These are phyloP conservation scores for Boechera retrofracta DNA, from an alignment of 345 rosid genomes.

Conservation along the genomic window DNA sequence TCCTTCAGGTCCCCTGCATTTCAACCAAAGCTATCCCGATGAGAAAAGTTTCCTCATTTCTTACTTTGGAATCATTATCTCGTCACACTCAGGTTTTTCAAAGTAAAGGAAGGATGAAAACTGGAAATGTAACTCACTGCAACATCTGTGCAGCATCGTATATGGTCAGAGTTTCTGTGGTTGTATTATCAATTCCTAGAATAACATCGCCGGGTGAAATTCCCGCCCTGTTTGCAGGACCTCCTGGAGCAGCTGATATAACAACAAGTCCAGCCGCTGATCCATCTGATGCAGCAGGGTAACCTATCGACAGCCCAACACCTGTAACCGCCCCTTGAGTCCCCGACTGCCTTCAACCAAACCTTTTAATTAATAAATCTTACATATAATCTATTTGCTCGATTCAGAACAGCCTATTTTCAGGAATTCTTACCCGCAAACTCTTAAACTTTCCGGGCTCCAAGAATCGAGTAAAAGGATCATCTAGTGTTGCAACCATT, in stretches of 20 bases:
- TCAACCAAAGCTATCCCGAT: not conserved
- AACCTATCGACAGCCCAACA: conserved; percentile 93
- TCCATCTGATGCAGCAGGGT: conserved; percentile 63
- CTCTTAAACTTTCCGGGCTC: conserved; percentile 94
- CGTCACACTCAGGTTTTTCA: not conserved
- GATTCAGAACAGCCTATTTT: not conserved
- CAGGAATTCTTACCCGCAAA: conserved; percentile 70
- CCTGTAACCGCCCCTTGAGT: conserved; percentile 95
- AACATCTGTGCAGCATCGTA: conserved; percentile 92
- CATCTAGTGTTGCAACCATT: conserved; percentile 90
- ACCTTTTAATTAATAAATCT: conserved; percentile 43
- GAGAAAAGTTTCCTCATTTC: conserved; percentile 21
- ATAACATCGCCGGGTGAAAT: conserved; percentile 79
- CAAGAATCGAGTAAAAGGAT: conserved; percentile 92
- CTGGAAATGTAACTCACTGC: conserved; percentile 60
- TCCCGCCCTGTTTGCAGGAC: conserved; percentile 92
- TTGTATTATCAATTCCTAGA: conserved; percentile 65
- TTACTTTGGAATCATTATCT: not conserved
- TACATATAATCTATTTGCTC: conserved; percentile 27
- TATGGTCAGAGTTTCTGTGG: conserved; percentile 74
- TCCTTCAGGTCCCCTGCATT: conserved; percentile 94
- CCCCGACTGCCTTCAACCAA: conserved; percentile 97
- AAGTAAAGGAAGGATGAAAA: not conserved
- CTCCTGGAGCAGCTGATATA: conserved; percentile 88
- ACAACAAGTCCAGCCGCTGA: conserved; percentile 74